phyloP scores from a whole-genome alignment of 2,329 filamentous ascomycete species.

The Aspergillus terreus region DNA sequence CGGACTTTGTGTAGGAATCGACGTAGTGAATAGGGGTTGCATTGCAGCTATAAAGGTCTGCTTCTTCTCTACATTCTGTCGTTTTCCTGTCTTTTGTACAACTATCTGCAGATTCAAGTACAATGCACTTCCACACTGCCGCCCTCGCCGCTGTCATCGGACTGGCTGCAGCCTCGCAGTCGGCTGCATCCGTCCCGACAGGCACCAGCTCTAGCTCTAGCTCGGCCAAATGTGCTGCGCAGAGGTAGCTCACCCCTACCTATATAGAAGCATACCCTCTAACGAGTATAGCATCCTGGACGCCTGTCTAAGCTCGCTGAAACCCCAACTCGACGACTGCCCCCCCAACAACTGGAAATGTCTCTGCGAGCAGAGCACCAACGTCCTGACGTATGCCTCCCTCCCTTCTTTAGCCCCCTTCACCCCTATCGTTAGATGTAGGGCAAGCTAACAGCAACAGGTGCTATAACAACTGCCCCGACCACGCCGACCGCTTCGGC shows the following conservation, averaged over 20 bases:
- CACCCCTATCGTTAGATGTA: background rate
- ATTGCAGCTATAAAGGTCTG: background rate
- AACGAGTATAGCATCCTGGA: constrained; percentile 46
- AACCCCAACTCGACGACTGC: constrained; percentile 44
- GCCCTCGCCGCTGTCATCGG: background rate
- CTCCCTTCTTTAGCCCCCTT: background rate
- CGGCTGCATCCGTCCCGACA: background rate
- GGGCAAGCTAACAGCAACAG: constrained; percentile 23
- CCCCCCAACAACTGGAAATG: constrained; percentile 51
- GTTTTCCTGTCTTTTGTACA: background rate
- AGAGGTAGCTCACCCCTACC: background rate
- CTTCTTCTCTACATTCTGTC: background rate
- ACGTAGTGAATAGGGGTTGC: background rate
- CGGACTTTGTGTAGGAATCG: background rate
- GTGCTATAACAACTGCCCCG: constrained; percentile 64
- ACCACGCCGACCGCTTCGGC: constrained; percentile 36
- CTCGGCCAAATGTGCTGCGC: background rate
- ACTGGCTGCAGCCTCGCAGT: background rate
- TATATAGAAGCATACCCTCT: background rate
- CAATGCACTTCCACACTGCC: background rate
- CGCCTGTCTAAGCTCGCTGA: constrained; percentile 42
- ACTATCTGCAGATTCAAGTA: background rate
- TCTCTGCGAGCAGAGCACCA: constrained; percentile 54
- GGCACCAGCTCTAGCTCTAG: background rate
- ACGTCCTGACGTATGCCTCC: constrained; percentile 45